Evolutionary conservation across 768 basidiomycete species (phyloP), one percentile per base, ranked within the genome.

Genomic region (Suillus weaverae): DNA sequence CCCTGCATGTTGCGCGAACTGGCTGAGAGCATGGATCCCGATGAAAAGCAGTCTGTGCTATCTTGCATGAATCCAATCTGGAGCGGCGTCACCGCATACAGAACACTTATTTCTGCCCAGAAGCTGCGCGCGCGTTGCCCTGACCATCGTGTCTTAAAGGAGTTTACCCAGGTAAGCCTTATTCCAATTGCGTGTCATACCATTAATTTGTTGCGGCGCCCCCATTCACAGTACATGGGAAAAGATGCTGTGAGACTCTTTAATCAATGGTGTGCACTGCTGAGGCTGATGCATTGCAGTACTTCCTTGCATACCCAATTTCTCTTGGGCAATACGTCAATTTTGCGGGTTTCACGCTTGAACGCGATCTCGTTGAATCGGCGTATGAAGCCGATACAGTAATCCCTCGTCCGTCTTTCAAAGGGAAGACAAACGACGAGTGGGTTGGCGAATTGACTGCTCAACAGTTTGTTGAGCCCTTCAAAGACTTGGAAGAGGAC

Each of bases 241-340:
- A 81, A 81, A 65, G 71, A 80, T 67, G 79, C 78, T 7, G 83
- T 83, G 68, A 73, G 81, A 71, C 22, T 18, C 14, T 18, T 18
- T 11, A 20, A 56, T 51, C 11, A 11, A 38, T 2, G 8, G 11
- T 39, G 36, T 57, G 26, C 20, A 38, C 1, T 36, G 30, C 26
- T 50, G 33, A 36, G 16, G 11, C 38, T 61, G 60, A 67, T 8
- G 51, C 65, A 57, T 46, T 26, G 16, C 43, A 91, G 89, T 85
- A 85, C 70, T 71, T 89, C 44, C 80, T 90, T 20, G 83, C 81
- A 2, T 90, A 91, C 72, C 85, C 88, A 0, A 85, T 91, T 13
- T 79, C 84, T 4, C 78, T 79, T 38, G 87, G 88, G 5, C 83
- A 79, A 67, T 74, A 81, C 64, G 76, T 92, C 68, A 92, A 90